Percentiles rank a stretch among this genome's conserved stretches.
Conservation (phyloP, 352 stramenopile genomes). For the Phytopythium helicoides region DNA sequence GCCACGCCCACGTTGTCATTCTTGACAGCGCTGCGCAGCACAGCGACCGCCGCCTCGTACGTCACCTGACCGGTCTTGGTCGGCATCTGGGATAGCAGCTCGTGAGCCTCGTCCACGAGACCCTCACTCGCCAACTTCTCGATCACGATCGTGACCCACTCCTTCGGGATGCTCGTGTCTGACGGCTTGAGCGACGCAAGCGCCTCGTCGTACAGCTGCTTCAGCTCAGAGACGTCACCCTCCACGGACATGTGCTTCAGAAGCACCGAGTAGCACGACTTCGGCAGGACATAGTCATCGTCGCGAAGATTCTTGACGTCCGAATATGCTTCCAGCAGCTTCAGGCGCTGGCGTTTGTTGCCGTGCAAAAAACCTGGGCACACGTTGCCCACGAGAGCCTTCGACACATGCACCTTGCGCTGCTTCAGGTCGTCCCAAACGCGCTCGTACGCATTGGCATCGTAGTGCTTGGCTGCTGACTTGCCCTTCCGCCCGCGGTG, state of each 20-base stretch:
- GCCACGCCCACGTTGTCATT: constrained; percentile 20
- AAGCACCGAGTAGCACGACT: constrained; percentile 42
- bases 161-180: constrained; percentile 29
- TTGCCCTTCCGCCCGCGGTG: constrained; percentile 13
- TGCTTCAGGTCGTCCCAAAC: constrained; percentile 42
- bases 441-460: constrained; percentile 29
- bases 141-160: constrained; percentile 47
- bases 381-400: constrained; percentile 40
- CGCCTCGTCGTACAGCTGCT: constrained; percentile 47
- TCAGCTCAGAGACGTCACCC: constrained; percentile 27
- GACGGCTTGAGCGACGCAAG: constrained; percentile 25
- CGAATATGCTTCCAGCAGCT: constrained; percentile 54
- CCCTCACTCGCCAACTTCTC: constrained; percentile 33
- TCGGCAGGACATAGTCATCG: constrained; percentile 47
- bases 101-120: constrained; percentile 34
- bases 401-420: constrained; percentile 35
- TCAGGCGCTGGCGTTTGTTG: constrained; percentile 54
- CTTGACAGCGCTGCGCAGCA: constrained; percentile 34
- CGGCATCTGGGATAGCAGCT: constrained; percentile 37
- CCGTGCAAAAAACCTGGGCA: constrained; percentile 36
- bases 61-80: constrained; percentile 33
- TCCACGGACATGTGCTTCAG: constrained; percentile 38
- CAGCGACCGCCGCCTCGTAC: constrained; percentile 36
- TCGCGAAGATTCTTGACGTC: constrained; percentile 18
- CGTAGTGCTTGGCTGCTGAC: constrained; percentile 31